Evolutionary conservation across 23 red algal genomes (phyloP), one percentile per base, ranked within the genome.

Genomic region (Gracilaria domingensis): DNA sequence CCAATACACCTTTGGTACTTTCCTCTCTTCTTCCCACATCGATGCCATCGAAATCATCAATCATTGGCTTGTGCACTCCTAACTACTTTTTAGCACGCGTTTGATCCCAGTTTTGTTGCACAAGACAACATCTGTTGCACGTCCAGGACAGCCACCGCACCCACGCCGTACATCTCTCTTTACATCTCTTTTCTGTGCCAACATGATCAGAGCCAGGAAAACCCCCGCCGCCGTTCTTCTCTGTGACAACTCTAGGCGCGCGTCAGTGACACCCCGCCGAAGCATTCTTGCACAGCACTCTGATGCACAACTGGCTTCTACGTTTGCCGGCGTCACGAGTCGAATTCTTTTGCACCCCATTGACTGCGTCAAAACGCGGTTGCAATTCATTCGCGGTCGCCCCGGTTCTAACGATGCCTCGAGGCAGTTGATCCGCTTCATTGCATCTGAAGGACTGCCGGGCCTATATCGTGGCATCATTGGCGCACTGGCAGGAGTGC

Each of bases 261-360:
- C 38, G 34, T 77, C 38, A 30, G 72, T 37, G 50, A 9, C 72
- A 23, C 12, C 40, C n/a, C 38, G 45, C 17, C 38, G 72, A 34
- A 45, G 9, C 32, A 28, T 77, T 45, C 38, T 77, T 24, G 16
- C 40, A 11, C 72, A 77, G 26, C 72, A 77, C 34, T 77, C 72
- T 7, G 87, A 92, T 48, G 66, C 89, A 12, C 89, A 92, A 64
- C 24, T 92, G 48, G 89, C 89, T 13, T 92, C 89, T 33, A 75
- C 71, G 3, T 77, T 84, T 76, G 89, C 89, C 51, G 89, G 89
- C 45, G 44, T 92, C 47, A 58, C 71, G 36, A 84, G 79, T 40
- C 77, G 89, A 29, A 79, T 98, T 35, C 66, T 83, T 50, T 67
- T 98, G 83, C 93, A 95, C 89, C 96, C 96, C 16, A 51, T 98